Evolutionary conservation across 495 filamentous ascomycete species (phyloP), one percentile per base, ranked within the genome.

Genomic region (Trichoderma gamsii): DNA sequence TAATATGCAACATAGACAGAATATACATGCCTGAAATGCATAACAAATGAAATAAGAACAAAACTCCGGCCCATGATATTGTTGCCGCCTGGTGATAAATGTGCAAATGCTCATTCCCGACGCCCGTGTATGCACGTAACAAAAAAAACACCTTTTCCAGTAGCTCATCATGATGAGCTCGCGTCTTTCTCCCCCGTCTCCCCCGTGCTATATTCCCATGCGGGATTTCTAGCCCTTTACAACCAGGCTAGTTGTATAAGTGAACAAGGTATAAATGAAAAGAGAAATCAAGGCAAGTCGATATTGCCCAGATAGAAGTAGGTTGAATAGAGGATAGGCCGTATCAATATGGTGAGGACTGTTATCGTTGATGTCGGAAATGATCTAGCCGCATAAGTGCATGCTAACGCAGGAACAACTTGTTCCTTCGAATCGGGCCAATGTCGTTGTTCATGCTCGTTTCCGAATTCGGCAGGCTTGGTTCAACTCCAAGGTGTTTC

Each of bases 81-180:
- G 35, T 27, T 65, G 7, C 63, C 41, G 32, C 63, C 63, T 9
- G 63, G 35, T 44, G 13, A 65, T 65, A n/a, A 43, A 43, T 32
- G 63, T 65, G 21, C 11, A 44, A 41, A 65, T 65, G 63, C 63
- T 43, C 21, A 15, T 61, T 16, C 56, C 56, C 3, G 56, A 75
- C 73, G 75, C 75, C 75, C 49, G 73, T 63, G 73, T 71, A 76
- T 76, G 75, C 74, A 74, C 67, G 72, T 72, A 72, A 69, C 69
- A 70, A 67, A 69, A 41, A 75, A 41, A 75, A 73, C 68, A 66
- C 64, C 44, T 59, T 75, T 76, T 75, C 73, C 75, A 70, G 69
- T 68, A 72, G 70, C 70, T 74, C 70, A 1, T 70, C 67, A 71
- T 75, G 74, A 73, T 72, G 16, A 27, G 23, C 23, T 21, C 13